These are phyloP conservation scores for Cystoisospora suis DNA, from an alignment of 169 alveolate species.

Conservation along the genomic window DNA sequence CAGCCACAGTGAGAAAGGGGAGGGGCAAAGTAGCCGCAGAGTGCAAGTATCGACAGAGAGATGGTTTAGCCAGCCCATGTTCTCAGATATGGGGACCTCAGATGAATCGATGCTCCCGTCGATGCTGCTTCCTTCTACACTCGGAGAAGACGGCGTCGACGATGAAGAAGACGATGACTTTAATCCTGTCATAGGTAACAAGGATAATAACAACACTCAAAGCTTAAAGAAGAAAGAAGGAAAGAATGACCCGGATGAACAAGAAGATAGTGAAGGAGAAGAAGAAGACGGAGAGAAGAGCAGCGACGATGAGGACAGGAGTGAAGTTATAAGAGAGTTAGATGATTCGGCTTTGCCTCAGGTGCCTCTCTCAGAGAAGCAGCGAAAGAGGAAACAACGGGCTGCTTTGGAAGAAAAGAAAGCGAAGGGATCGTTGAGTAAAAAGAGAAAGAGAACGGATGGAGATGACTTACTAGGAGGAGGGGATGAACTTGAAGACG, in stretches of 20 bases:
- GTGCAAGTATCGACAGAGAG: no score
- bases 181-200: neutral
- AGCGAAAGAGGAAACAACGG: constrained; percentile 31
- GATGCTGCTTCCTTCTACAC: neutral
- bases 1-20: no score
- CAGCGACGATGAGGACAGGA: neutral
- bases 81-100: no score
- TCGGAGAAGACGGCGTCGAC: neutral
- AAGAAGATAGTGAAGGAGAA: neutral
- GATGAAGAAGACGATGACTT: neutral
- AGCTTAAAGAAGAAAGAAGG: no score
- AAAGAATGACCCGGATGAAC: neutral
- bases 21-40: no score
- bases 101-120: no score
- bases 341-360: constrained; percentile 54
- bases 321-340: constrained; percentile 10
- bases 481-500: neutral
- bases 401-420: neutral
- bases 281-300: neutral
- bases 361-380: constrained; percentile 60
- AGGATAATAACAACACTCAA: no score
- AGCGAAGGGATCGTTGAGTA: neutral
- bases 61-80: constrained; percentile 29
- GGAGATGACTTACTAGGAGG: neutral
- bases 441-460: neutral